Percentiles rank a stretch among this genome's conserved stretches.
These are phyloP conservation scores for Agaricus blazei DNA, from an alignment of 768 basidiomycete genomes.

Conservation along the genomic window DNA sequence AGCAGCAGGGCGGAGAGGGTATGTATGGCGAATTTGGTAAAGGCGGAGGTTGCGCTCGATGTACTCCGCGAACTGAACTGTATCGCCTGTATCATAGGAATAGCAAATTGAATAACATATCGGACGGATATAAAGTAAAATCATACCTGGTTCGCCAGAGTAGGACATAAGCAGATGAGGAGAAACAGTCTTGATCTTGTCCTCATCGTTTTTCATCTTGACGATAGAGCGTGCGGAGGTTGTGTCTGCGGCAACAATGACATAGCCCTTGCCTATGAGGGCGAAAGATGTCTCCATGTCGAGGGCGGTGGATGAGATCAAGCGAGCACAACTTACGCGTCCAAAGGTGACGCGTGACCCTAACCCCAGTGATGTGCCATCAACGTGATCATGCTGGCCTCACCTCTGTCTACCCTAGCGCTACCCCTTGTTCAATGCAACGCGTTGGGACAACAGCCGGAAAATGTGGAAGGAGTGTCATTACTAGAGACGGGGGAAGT, in stretches of 20 bases:
- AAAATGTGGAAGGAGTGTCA: conserved; percentile 64
- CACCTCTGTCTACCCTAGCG: conserved; percentile 40
- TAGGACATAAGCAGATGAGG: conserved; percentile 93
- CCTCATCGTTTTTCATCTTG: conserved; percentile 96
- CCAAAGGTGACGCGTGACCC: conserved; percentile 9
- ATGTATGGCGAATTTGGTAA: conserved; percentile 92
- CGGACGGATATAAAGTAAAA: not conserved
- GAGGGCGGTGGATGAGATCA: conserved; percentile 5
- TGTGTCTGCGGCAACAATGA: conserved; percentile 88
- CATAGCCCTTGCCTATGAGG: conserved; percentile 88
- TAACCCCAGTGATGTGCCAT: conserved; percentile 2
- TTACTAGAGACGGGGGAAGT: conserved; percentile 78
- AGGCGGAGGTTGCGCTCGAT: conserved; percentile 94
- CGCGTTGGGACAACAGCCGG: conserved; percentile 58
- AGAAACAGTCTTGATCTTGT: conserved; percentile 91
- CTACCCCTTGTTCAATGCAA: conserved; percentile 78
- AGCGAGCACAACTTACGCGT: conserved; percentile 10
- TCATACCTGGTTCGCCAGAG: conserved; percentile 86
- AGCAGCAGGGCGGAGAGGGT: conserved; percentile 83
- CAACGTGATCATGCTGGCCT: too few species aligned
- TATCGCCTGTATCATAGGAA: conserved; percentile 62
- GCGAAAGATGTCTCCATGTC: conserved; percentile 90
- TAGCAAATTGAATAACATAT: not conserved
- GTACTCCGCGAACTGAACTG: conserved; percentile 93
- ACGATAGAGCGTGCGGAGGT: conserved; percentile 88